phyloP scores from a whole-genome alignment of 345 rosid species.

The Aquilaria yunnanensis region DNA sequence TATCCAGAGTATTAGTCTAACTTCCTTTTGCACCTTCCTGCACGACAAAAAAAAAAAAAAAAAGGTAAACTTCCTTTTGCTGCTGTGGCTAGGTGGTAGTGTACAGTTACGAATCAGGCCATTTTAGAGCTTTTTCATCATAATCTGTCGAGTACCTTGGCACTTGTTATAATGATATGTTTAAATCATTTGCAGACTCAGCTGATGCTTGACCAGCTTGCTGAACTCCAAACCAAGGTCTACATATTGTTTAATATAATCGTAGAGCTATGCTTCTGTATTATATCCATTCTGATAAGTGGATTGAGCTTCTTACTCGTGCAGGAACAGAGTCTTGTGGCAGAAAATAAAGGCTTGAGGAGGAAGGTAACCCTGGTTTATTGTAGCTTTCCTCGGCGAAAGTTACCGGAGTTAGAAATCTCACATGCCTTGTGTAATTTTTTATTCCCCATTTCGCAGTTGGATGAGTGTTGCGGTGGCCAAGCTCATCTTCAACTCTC shows the following conservation, averaged over 20 bases:
- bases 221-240: slow-evolving; percentile 53
- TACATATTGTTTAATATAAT: neutral
- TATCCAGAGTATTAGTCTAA: too few species aligned
- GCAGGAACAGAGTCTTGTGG: slow-evolving; percentile 48
- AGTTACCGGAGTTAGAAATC: too few species aligned
- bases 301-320: neutral
- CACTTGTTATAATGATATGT: neutral
- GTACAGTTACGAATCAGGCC: too few species aligned
- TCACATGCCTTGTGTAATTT: neutral
- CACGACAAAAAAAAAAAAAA: too few species aligned
- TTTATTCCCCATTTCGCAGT: slow-evolving; percentile 14
- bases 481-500: slow-evolving; percentile 25
- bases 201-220: slow-evolving; percentile 38
- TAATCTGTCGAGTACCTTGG: too few species aligned
- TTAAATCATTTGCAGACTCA: slow-evolving; percentile 37
- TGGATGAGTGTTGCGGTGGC: slow-evolving; percentile 33
- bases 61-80: too few species aligned
- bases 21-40: too few species aligned
- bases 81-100: too few species aligned
- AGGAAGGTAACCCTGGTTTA: slow-evolving; percentile 30
- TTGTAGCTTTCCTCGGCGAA: neutral
- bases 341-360: slow-evolving; percentile 33
- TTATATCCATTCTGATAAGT: neutral
- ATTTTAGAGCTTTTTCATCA: too few species aligned
- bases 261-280: neutral